Evolutionary conservation across 2,329 filamentous ascomycete species (phyloP).

Genomic region (Scedosporium minutisporum): DNA sequence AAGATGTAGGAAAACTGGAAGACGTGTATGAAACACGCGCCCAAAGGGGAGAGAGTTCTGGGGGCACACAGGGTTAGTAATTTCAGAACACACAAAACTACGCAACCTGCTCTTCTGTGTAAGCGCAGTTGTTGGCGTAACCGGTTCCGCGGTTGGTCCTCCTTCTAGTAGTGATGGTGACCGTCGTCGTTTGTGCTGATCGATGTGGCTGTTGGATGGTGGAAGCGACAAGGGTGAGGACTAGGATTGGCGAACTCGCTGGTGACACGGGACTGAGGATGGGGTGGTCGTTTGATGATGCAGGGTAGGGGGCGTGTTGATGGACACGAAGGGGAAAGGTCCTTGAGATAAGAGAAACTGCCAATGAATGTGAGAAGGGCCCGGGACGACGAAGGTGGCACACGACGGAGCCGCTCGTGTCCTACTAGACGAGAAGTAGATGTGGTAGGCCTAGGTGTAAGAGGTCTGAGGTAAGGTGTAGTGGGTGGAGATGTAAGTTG

Average conservation of each 20-base stretch:
- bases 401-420: not conserved
- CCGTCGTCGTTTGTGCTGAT: not conserved
- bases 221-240: not conserved
- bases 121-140: not conserved
- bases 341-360: not conserved
- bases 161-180: not conserved
- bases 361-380: not conserved
- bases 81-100: not conserved
- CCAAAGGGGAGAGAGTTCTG: constrained; percentile 10
- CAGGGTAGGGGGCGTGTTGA: not conserved
- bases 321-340: not conserved
- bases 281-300: not conserved
- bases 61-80: constrained; percentile 10
- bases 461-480: constrained; percentile 1
- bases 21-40: constrained; percentile 8
- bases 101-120: not conserved
- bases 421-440: not conserved
- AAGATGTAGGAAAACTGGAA: constrained; percentile 8
- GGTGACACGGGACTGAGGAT: not conserved
- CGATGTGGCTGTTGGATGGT: not conserved
- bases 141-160: not conserved
- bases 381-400: not conserved
- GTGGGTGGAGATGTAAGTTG: not conserved
- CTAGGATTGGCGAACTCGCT: not conserved
- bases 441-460: not conserved